phyloP scores from a whole-genome alignment of 1,139 yeast species.

The Protomyces inouyei region DNA sequence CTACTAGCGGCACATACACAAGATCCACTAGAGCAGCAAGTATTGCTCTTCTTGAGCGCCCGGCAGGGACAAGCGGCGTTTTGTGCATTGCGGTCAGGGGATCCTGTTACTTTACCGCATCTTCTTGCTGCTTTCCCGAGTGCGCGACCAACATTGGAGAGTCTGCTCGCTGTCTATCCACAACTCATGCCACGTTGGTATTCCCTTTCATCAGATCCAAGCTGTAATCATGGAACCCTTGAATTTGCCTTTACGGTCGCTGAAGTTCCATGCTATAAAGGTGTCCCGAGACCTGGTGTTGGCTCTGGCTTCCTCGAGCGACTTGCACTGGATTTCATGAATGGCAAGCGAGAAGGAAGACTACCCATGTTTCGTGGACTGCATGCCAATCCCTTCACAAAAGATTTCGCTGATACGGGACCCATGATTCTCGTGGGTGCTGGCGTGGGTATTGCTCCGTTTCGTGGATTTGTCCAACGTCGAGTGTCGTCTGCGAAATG shows the following conservation, averaged over 20 bases:
- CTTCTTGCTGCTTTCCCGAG: slow-evolving; percentile 35
- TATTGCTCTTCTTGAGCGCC: slow-evolving; percentile 33
- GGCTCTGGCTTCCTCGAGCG: slow-evolving; percentile 34
- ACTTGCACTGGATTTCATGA: slow-evolving; percentile 24
- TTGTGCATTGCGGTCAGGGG: slow-evolving; percentile 32
- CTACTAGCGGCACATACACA: slow-evolving; percentile 33
- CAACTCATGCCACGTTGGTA: slow-evolving; percentile 36
- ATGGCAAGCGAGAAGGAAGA: slow-evolving; percentile 30
- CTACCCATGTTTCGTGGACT: slow-evolving; percentile 36
- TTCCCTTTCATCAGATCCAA: slow-evolving; percentile 36
- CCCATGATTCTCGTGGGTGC: slow-evolving; percentile 42
- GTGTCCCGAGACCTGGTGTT: slow-evolving; percentile 32
- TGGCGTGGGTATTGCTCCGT: slow-evolving; percentile 37
- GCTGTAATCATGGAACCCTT: slow-evolving; percentile 29
- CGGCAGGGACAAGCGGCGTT: slow-evolving; percentile 35
- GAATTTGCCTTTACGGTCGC: slow-evolving; percentile 36
- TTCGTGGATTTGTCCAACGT: slow-evolving; percentile 37
- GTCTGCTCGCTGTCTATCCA: slow-evolving; percentile 34
- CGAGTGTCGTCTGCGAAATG: slow-evolving; percentile 33
- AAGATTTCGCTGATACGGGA: slow-evolving; percentile 34
- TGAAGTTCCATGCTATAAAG: slow-evolving; percentile 34
- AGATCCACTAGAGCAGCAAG: slow-evolving; percentile 30
- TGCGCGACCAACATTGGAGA: slow-evolving; percentile 33
- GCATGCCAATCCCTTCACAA: slow-evolving; percentile 36
- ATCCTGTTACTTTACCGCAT: slow-evolving; percentile 32